Percentiles rank a stretch among this genome's conserved stretches.
phyloP scores from a whole-genome alignment of 345 rosid species.

The Rhizophora apiculata region DNA sequence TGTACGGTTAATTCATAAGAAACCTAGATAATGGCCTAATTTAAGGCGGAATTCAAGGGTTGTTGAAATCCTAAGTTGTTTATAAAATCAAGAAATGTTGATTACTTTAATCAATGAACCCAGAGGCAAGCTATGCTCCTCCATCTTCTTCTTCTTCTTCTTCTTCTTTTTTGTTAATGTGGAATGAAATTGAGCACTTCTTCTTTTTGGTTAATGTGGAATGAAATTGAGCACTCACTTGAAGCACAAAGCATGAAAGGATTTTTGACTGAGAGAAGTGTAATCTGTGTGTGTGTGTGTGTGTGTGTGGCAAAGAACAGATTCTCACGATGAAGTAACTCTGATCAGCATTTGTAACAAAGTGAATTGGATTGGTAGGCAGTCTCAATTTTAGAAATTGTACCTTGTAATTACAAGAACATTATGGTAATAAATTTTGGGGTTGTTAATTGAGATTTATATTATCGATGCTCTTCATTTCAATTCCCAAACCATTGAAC shows the following conservation, averaged over 20 bases:
- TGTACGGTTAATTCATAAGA: conserved; percentile 18
- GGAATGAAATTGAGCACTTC: conserved; percentile 7
- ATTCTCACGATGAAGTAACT: background rate
- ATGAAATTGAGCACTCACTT: conserved; percentile 11
- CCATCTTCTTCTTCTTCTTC: no score
- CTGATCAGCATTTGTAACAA: background rate
- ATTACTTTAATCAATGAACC: no score
- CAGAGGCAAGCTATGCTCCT: no score
- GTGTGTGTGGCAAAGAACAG: conserved; percentile 9
- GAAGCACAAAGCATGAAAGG: conserved; percentile 13
- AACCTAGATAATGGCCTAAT: conserved; percentile 32
- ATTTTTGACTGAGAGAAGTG: conserved; percentile 26
- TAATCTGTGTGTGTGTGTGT: conserved; percentile 30
- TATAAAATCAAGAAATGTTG: no score
- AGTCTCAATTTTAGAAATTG: background rate
- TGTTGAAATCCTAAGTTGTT: conserved; percentile 17
- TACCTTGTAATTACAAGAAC: no score
- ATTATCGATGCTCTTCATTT: no score
- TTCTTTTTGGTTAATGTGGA: background rate
- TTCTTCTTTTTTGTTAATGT: no score
- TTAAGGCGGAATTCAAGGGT: conserved; percentile 58
- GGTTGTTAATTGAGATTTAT: no score
- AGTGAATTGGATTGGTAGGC: background rate
- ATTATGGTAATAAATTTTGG: no score
- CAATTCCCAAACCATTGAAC: no score